A percentile compares a stretch with the other conserved stretches of the same genome.
These are phyloP conservation scores for Entonaema liquescens DNA, from an alignment of 495 filamentous ascomycete genomes.

Conservation along the genomic window DNA sequence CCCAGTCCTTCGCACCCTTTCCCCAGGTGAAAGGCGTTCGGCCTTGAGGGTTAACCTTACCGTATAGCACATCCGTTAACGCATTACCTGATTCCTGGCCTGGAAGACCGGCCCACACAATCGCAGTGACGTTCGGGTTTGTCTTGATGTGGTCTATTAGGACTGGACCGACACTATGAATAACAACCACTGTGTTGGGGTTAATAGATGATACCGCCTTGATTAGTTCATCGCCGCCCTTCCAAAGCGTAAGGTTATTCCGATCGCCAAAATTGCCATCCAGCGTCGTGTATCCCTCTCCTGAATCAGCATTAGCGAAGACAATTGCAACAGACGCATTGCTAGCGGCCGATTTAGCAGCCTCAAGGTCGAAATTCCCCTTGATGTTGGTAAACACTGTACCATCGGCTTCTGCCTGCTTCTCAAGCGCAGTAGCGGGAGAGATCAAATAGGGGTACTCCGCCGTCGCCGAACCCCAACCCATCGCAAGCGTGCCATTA, in stretches of 20 bases:
- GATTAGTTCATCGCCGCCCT: constrained; percentile 62
- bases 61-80: constrained; percentile 61
- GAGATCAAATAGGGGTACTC: constrained; percentile 74
- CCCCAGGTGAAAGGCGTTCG: constrained; percentile 66
- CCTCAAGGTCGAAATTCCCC: constrained; percentile 49
- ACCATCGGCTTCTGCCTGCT: constrained; percentile 43
- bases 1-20: constrained; percentile 60
- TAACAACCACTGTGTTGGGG: constrained; percentile 64
- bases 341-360: constrained; percentile 49
- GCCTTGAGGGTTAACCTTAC: constrained; percentile 60
- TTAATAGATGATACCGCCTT: constrained; percentile 57
- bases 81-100: constrained; percentile 66
- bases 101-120: constrained; percentile 63
- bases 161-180: constrained; percentile 63
- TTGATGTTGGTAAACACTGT: constrained; percentile 45
- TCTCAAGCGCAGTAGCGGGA: constrained; percentile 63
- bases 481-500: constrained; percentile 64
- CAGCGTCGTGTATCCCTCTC: constrained; percentile 65
- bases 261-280: constrained; percentile 68
- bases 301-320: constrained; percentile 64
- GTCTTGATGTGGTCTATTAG: constrained; percentile 55
- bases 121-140: constrained; percentile 67
- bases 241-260: constrained; percentile 58
- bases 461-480: constrained; percentile 65
- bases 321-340: constrained; percentile 59